phyloP scores from a whole-genome alignment of 2,329 filamentous ascomycete species.

The Lasiodiplodia theobromae region DNA sequence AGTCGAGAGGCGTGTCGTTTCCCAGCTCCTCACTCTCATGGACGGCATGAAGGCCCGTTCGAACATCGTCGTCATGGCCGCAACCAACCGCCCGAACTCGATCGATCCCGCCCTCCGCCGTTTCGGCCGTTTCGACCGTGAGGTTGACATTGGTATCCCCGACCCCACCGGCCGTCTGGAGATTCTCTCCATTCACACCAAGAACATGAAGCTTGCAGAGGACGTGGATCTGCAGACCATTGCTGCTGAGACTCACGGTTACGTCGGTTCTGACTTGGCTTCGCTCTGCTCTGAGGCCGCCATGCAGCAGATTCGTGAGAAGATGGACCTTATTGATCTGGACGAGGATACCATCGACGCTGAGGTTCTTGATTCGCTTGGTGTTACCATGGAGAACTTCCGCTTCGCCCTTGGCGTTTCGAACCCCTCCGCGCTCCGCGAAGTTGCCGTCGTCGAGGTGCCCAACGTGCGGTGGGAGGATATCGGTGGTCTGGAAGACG shows the following conservation, averaged over 20 bases:
- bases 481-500: conserved; percentile 95
- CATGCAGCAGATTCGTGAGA: conserved; percentile 99
- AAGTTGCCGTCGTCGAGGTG: conserved; percentile 98
- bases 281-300: conserved; percentile 98
- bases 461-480: conserved; percentile 99
- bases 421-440: conserved; percentile 97
- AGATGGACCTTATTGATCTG: conserved; percentile 99
- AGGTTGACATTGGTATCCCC: conserved; percentile 97
- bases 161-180: conserved; percentile 98
- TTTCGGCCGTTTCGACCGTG: conserved; percentile 98
- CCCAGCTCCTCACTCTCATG: conserved; percentile 96
- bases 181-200: conserved; percentile 99
- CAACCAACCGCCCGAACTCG: conserved; percentile 98
- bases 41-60: conserved; percentile 99
- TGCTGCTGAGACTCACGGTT: conserved; percentile 96
- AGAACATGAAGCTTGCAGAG: conserved; percentile 99
- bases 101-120: conserved; percentile 97
- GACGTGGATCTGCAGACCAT: conserved; percentile 98
- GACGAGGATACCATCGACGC: conserved; percentile 99
- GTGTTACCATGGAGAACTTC: conserved; percentile 99
- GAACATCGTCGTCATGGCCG: conserved; percentile 98
- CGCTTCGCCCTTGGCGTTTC: conserved; percentile 96
- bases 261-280: conserved; percentile 97
- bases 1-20: conserved; percentile 97
- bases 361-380: conserved; percentile 95